Percentiles rank a stretch among this genome's conserved stretches.
phyloP scores from a whole-genome alignment of 1,284 basidiomycete species.

The Ceratobasidium sp. region DNA sequence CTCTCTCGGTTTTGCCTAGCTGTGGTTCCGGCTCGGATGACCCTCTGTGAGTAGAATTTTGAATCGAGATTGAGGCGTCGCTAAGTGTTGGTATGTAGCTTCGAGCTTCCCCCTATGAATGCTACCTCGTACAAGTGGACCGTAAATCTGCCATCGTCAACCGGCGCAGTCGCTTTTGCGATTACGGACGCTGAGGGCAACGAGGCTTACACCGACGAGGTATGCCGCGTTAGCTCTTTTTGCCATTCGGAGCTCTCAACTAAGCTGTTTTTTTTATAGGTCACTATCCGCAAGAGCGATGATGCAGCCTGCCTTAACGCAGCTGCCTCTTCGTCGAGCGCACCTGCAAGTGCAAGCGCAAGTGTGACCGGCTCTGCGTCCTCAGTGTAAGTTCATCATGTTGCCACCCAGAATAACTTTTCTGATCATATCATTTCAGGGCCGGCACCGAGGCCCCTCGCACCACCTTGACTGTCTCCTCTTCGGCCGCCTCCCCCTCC shows the following conservation, averaged over 20 bases:
- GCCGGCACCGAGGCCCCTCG: not conserved
- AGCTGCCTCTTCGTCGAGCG: not conserved
- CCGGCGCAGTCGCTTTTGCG: constrained; percentile 29
- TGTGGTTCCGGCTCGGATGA: constrained; percentile 21
- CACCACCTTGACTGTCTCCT: constrained; percentile 13
- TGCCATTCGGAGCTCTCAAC: too few species aligned
- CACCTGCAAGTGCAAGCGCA: not conserved
- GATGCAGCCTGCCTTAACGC: constrained; percentile 24
- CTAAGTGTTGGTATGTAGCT: not conserved
- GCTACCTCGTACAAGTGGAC: constrained; percentile 33
- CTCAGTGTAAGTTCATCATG: too few species aligned
- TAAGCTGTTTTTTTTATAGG: constrained; percentile 1
- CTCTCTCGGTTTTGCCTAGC: constrained; percentile 28
- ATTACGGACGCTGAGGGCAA: constrained; percentile 29
- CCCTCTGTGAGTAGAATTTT: constrained; percentile 20
- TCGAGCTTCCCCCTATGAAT: constrained; percentile 28
- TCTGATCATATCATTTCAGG: not conserved
- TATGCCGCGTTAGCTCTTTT: not conserved
- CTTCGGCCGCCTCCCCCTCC: not conserved
- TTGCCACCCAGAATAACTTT: too few species aligned
- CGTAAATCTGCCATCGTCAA: constrained; percentile 29
- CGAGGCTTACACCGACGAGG: constrained; percentile 39
- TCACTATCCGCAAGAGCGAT: constrained; percentile 21
- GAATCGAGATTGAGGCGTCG: not conserved
- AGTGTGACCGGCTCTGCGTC: not conserved